phyloP scores from a whole-genome alignment of 1,139 yeast genomes.

The Pichia sp. region DNA sequence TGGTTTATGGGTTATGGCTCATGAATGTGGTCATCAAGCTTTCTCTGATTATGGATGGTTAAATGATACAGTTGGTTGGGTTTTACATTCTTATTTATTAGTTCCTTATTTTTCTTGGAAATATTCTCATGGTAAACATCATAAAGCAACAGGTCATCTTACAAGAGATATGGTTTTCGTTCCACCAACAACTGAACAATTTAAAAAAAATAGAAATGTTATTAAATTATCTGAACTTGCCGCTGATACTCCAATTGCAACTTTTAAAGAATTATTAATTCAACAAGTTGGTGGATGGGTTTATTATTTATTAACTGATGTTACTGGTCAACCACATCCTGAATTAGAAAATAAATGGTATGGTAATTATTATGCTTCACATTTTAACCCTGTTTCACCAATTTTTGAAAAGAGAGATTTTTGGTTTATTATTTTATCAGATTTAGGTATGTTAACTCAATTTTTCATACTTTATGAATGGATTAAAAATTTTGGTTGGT shows the following conservation, averaged over 20 bases:
- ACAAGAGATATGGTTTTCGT: conserved; percentile 57
- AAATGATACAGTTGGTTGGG: conserved; percentile 55
- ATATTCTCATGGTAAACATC: conserved; percentile 54
- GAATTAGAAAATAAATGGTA: conserved; percentile 25
- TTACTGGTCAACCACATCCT: conserved; percentile 45
- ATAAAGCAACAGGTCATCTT: conserved; percentile 57
- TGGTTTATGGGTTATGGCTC: conserved; percentile 60
- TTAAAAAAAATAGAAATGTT: conserved; percentile 29
- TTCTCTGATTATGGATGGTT: conserved; percentile 50
- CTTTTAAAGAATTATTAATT: conserved; percentile 38
- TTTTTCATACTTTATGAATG: conserved; percentile 41
- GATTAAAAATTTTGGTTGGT: conserved; percentile 42
- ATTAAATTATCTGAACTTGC: conserved; percentile 38
- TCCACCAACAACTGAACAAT: conserved; percentile 48
- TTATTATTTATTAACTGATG: conserved; percentile 43
- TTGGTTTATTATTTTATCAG: conserved; percentile 49
- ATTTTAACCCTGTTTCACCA: conserved; percentile 49
- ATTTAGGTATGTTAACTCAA: conserved; percentile 44
- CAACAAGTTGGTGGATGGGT: conserved; percentile 55
- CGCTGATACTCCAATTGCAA: conserved; percentile 49
- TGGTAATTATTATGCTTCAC: conserved; percentile 32
- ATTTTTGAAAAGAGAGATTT: conserved; percentile 50
- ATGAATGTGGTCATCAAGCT: conserved; percentile 63
- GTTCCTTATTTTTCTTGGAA: conserved; percentile 64
- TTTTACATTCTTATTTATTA: conserved; percentile 49